Evolutionary conservation across 1,139 yeast genomes (phyloP).

Genomic region (Schwanniomyces etchellsii): DNA sequence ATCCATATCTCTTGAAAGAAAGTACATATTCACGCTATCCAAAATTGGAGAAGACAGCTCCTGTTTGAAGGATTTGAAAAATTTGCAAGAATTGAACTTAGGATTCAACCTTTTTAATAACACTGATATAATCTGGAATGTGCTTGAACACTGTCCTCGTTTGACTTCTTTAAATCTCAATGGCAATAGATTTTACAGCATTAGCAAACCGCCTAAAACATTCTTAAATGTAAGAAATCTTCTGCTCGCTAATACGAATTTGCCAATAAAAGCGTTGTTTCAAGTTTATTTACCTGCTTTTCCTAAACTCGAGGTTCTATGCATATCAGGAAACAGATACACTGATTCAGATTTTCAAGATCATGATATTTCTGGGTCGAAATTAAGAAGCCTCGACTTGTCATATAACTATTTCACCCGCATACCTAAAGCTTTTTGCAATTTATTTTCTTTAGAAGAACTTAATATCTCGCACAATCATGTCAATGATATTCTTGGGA

Average conservation of each 20-base stretch:
- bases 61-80: constrained; percentile 14
- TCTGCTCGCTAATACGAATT: constrained; percentile 23
- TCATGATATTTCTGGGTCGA: constrained; percentile 6
- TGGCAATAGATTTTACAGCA: constrained; percentile 50
- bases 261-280: constrained; percentile 16
- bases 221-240: not conserved
- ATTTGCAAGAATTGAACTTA: constrained; percentile 47
- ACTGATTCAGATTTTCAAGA: constrained; percentile 15
- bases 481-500: too few relatives aligned
- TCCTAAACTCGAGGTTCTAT: constrained; percentile 37
- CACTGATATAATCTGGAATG: constrained; percentile 31
- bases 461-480: too few relatives aligned
- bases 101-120: constrained; percentile 52
- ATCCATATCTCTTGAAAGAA: constrained; percentile 46
- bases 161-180: constrained; percentile 48
- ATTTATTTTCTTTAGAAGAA: too few relatives aligned
- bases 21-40: constrained; percentile 16
- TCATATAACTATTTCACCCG: constrained; percentile 35
- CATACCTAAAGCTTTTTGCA: too few relatives aligned
- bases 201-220: not conserved
- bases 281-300: constrained; percentile 27
- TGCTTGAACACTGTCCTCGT: constrained; percentile 28
- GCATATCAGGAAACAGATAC: constrained; percentile 44
- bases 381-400: constrained; percentile 31
- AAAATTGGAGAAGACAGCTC: too few relatives aligned